A percentile compares a stretch with the other conserved stretches of the same genome.
These are phyloP conservation scores for Nicotiana benthamiana DNA, from an alignment of 257 asterid species.

Conservation along the genomic window DNA sequence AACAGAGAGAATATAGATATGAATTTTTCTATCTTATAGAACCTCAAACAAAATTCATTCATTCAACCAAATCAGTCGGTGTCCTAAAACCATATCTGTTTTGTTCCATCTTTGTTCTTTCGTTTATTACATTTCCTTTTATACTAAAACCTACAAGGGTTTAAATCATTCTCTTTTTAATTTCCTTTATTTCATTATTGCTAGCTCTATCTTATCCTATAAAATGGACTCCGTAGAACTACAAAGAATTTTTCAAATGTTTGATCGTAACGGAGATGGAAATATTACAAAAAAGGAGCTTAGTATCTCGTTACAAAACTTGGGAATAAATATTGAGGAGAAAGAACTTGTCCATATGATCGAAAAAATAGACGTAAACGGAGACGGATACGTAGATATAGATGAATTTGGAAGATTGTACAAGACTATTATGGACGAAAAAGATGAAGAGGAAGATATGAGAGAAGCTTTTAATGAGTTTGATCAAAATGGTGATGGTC, in stretches of 20 bases:
- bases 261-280: slow-evolving; percentile 37
- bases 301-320: slow-evolving; percentile 21
- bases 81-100: slow-evolving; percentile 7
- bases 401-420: slow-evolving; percentile 37
- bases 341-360: slow-evolving; percentile 32
- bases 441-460: slow-evolving; percentile 37
- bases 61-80: slow-evolving; percentile 5
- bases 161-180: neutral
- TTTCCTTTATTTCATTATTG: neutral
- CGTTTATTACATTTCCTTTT: too few relatives aligned
- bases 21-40: neutral
- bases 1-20: too few relatives aligned
- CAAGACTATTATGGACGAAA: slow-evolving; percentile 23
- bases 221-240: slow-evolving; percentile 33
- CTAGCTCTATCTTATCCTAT: neutral
- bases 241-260: slow-evolving; percentile 36
- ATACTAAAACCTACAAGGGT: neutral
- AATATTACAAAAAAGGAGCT: slow-evolving; percentile 33
- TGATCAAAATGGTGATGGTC: slow-evolving; percentile 38
- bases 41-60: neutral
- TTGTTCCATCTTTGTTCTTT: neutral
- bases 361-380: slow-evolving; percentile 30
- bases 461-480: slow-evolving; percentile 39
- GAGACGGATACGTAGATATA: slow-evolving; percentile 33
- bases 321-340: slow-evolving; percentile 32